Conservation (phyloP, 768 basidiomycete genomes). For the Pleurotus giganteus region DNA sequence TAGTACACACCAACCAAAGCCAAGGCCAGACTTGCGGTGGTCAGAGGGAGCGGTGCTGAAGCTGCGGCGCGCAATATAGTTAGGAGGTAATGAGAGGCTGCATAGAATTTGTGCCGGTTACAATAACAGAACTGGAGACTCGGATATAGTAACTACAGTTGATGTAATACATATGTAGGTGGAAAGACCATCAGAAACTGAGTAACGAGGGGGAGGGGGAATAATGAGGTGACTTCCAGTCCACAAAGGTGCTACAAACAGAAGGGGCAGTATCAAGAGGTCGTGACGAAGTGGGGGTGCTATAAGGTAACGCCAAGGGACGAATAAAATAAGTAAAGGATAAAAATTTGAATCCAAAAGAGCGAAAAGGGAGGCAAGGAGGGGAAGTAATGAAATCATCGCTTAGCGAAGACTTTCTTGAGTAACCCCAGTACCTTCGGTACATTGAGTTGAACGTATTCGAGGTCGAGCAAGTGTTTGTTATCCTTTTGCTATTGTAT, state of each 20-base stretch:
- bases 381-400: slow-evolving; percentile 43
- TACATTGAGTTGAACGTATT: slow-evolving; percentile 97
- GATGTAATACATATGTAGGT: slow-evolving; percentile 29
- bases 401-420: slow-evolving; percentile 92
- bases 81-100: too few relatives aligned
- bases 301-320: neutral
- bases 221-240: slow-evolving; percentile 2
- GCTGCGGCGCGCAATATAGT: too few relatives aligned
- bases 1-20: too few relatives aligned
- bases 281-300: neutral
- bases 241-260: neutral
- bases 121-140: neutral
- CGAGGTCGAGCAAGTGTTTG: slow-evolving; percentile 92
- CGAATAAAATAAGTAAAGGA: slow-evolving; percentile 12
- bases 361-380: slow-evolving; percentile 22
- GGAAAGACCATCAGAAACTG: too few relatives aligned
- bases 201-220: neutral
- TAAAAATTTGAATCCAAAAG: slow-evolving; percentile 14
- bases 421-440: slow-evolving; percentile 89
- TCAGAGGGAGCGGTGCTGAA: too few relatives aligned
- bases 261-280: neutral
- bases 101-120: neutral
- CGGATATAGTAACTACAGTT: slow-evolving; percentile 19
- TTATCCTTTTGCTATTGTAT: slow-evolving; percentile 91
- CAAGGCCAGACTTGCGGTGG: too few relatives aligned